A percentile compares a stretch with the other conserved stretches of the same genome.
phyloP scores from a whole-genome alignment of 805 yeast species.

The Metschnikowia orientalis region DNA sequence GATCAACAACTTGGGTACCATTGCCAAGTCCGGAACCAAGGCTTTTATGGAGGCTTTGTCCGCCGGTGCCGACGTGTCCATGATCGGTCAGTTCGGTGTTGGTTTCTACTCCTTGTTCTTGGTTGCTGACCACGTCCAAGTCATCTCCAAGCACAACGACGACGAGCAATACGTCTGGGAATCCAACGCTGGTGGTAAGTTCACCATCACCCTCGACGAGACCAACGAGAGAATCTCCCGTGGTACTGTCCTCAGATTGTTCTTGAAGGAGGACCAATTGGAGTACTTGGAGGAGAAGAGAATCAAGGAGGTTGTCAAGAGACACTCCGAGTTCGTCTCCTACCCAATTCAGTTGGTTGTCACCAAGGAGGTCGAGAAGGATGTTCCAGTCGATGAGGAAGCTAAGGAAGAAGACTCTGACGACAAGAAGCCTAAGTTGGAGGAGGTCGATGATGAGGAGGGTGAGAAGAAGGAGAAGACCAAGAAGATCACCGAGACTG shows the following conservation, averaged over 20 bases:
- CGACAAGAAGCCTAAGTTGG: constrained; percentile 70
- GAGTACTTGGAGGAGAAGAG: constrained; percentile 99
- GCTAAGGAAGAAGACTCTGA: constrained; percentile 42
- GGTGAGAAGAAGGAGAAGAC: constrained; percentile 64
- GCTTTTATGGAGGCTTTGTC: constrained; percentile 99
- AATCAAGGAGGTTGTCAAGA: constrained; percentile 98
- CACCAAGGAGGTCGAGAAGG: constrained; percentile 98
- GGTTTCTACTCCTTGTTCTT: constrained; percentile 99
- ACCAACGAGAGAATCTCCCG: constrained; percentile 81
- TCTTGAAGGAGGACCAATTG: constrained; percentile 97
- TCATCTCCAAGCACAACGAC: constrained; percentile 95
- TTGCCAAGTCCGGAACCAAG: constrained; percentile 99
- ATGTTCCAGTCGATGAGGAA: constrained; percentile 79
- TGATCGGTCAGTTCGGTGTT: constrained; percentile 99
- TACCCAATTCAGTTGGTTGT: constrained; percentile 98
- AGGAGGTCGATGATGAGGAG: constrained; percentile 62
- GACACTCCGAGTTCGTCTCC: constrained; percentile 98
- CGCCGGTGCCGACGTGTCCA: constrained; percentile 99
- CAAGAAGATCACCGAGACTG: constrained; percentile 87
- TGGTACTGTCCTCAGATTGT: constrained; percentile 93
- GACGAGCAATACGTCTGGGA: constrained; percentile 99
- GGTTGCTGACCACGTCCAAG: constrained; percentile 99
- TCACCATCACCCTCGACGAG: constrained; percentile 91
- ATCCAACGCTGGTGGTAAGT: constrained; percentile 99
- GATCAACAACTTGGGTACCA: constrained; percentile 98